Percentiles rank a stretch among this genome's conserved stretches.
Conservation (phyloP, 345 rosid species). For the Bruguiera gymnorhiza region DNA sequence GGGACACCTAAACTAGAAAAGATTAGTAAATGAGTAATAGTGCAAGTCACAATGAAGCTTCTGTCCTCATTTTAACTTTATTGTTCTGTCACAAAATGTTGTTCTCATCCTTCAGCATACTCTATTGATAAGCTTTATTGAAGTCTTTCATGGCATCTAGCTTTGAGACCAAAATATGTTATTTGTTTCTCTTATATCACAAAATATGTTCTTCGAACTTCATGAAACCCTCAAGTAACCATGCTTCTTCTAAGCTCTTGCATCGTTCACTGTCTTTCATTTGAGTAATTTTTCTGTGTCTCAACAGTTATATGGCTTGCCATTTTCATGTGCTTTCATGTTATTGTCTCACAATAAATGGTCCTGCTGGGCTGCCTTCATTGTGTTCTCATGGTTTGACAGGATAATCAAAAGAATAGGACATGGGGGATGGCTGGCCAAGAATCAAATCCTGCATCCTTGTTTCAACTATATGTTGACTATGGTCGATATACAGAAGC, state of each 20-base stretch:
- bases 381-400: constrained; percentile 16
- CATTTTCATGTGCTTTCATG: background rate
- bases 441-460: constrained; percentile 74
- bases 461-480: constrained; percentile 73
- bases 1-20: background rate
- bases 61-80: background rate
- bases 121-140: background rate
- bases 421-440: constrained; percentile 74
- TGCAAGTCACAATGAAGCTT: background rate
- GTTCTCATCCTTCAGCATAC: background rate
- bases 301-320: background rate
- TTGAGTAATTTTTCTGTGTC: background rate
- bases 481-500: constrained; percentile 79
- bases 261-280: background rate
- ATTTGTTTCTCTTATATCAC: background rate
- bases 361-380: background rate
- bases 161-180: too few relatives aligned
- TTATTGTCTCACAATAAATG: background rate
- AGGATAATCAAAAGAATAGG: constrained; percentile 62
- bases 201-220: background rate
- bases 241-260: background rate
- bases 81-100: background rate
- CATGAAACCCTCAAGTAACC: background rate
- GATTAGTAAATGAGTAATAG: too few relatives aligned
- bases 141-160: too few relatives aligned